Evolutionary conservation across 1,284 basidiomycete species (phyloP).

Genomic region (Puccinia brachypodii): DNA sequence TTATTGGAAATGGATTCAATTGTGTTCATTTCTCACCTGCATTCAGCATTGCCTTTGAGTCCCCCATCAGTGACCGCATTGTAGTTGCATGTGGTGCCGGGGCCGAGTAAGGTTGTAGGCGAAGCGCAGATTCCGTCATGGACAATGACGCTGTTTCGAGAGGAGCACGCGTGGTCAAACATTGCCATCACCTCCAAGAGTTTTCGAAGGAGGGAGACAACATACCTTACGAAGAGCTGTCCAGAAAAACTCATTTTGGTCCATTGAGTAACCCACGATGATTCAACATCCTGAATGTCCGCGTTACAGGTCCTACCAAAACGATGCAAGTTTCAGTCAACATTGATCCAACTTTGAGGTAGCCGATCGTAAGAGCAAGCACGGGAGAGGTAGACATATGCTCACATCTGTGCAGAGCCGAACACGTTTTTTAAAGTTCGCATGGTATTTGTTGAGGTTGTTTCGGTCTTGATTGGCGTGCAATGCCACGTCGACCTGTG

Average conservation of each 20-base stretch:
- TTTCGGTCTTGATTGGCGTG: background rate
- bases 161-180: background rate
- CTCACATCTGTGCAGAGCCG: conserved; percentile 31
- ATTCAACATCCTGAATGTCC: conserved; percentile 14
- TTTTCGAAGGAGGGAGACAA: background rate
- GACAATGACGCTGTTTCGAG: conserved; percentile 3
- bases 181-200: background rate
- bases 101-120: background rate
- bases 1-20: too few relatives aligned
- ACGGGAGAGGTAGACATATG: background rate
- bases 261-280: conserved; percentile 34
- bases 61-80: conserved; percentile 27
- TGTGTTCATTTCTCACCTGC: conserved; percentile 27
- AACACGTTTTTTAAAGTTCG: conserved; percentile 25
- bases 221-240: conserved; percentile 26
- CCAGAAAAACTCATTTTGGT: conserved; percentile 12
- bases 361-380: background rate
- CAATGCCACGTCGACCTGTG: conserved; percentile 34
- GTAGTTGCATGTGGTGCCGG: conserved; percentile 13
- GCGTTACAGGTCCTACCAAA: conserved; percentile 13
- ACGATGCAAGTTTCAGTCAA: background rate
- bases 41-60: conserved; percentile 7
- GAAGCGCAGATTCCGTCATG: conserved; percentile 35
- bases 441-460: conserved; percentile 28
- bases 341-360: background rate